A percentile compares a stretch with the other conserved stretches of the same genome.
Conservation (phyloP, 306 rosid genomes). For the Quercus glauca region DNA sequence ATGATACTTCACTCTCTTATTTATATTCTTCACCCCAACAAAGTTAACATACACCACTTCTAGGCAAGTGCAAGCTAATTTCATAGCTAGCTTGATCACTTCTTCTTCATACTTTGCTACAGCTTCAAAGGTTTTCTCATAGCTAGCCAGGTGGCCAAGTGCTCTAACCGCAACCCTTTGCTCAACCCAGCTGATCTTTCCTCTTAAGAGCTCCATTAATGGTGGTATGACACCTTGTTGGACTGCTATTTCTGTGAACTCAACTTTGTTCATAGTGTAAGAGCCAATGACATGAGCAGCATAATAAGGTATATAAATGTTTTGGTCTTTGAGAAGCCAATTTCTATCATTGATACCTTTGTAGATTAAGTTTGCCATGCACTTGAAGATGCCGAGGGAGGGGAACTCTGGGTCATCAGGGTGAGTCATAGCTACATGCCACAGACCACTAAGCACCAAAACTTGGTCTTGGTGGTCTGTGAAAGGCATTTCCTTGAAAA, state of each 20-base stretch:
- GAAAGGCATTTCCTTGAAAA: constrained; percentile 44
- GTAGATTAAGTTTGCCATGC: constrained; percentile 68
- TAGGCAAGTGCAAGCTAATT: constrained; percentile 54
- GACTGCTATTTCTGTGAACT: constrained; percentile 61
- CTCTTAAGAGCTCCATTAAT: constrained; percentile 56
- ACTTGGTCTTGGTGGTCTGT: constrained; percentile 44
- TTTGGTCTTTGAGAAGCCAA: constrained; percentile 64
- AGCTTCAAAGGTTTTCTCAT: constrained; percentile 48
- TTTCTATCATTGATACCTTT: constrained; percentile 33
- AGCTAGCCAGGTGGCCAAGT: constrained; percentile 77
- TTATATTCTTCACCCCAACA: constrained; percentile 32
- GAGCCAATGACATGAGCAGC: constrained; percentile 89
- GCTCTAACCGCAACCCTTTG: constrained; percentile 74
- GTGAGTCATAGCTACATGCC: constrained; percentile 71
- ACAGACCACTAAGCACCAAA: constrained; percentile 55
- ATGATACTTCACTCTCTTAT: constrained; percentile 47
- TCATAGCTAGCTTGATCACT: constrained; percentile 43
- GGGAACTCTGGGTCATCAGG: constrained; percentile 70
- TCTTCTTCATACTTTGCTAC: constrained; percentile 45
- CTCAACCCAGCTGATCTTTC: constrained; percentile 73
- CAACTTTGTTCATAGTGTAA: constrained; percentile 64
- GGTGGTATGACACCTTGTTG: constrained; percentile 64
- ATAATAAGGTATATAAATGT: constrained; percentile 75
- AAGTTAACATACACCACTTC: constrained; percentile 47
- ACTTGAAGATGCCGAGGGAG: constrained; percentile 66